Evolutionary conservation across 495 filamentous ascomycete genomes (phyloP).

Genomic region (Penicillium ucsense): DNA sequence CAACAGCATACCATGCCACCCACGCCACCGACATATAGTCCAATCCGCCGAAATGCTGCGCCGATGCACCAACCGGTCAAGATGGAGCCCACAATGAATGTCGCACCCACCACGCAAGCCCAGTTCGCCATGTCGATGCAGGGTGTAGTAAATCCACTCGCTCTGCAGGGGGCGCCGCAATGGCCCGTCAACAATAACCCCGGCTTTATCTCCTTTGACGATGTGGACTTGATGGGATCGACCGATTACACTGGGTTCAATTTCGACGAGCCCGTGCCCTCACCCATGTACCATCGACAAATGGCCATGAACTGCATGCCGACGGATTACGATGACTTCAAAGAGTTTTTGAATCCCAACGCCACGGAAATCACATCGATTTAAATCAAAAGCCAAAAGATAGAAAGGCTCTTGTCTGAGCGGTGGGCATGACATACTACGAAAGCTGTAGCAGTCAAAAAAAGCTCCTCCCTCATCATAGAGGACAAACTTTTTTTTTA

Average conservation of each 20-base stretch:
- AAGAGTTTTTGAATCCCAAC: constrained; percentile 36
- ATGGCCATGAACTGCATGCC: constrained; percentile 32
- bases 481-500: constrained; percentile 3
- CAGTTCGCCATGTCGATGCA: constrained; percentile 21
- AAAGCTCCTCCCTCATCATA: background rate
- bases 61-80: constrained; percentile 16
- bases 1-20: constrained; percentile 22
- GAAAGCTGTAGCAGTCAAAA: no score
- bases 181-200: constrained; percentile 14
- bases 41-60: constrained; percentile 10
- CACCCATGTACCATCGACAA: constrained; percentile 32
- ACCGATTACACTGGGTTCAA: constrained; percentile 24
- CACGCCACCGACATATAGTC: constrained; percentile 31
- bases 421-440: no score
- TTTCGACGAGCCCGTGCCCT: constrained; percentile 28
- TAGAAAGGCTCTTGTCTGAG: background rate
- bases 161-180: constrained; percentile 23
- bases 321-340: constrained; percentile 36
- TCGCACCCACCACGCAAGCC: constrained; percentile 9
- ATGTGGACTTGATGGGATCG: constrained; percentile 32
- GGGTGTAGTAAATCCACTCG: constrained; percentile 33
- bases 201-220: constrained; percentile 27
- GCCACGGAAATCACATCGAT: constrained; percentile 35
- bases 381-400: constrained; percentile 3
- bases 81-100: constrained; percentile 18